These are phyloP conservation scores for Orychophragmus violaceus DNA, from an alignment of 345 rosid species.

Conservation along the genomic window DNA sequence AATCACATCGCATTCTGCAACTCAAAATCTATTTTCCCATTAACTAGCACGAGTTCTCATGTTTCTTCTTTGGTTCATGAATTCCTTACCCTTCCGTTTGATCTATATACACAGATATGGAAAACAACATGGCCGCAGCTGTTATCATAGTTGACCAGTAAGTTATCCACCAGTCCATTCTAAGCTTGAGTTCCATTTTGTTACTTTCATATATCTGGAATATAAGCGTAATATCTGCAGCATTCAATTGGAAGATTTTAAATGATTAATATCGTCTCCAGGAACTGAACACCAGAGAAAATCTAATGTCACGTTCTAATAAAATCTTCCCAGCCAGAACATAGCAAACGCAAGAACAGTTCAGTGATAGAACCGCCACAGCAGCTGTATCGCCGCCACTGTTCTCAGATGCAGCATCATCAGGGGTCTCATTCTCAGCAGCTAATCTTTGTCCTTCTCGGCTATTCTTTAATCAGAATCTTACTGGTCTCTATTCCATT, in stretches of 20 bases:
- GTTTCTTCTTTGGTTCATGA: no score
- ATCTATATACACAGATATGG: no score
- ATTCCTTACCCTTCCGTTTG: no score
- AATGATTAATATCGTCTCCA: constrained; percentile 27
- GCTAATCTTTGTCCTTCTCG: constrained; percentile 45
- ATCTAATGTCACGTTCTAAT: constrained; percentile 37
- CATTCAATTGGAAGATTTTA: not conserved
- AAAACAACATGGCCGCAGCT: no score
- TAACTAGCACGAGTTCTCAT: no score
- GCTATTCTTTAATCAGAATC: constrained; percentile 28
- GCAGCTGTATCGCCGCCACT: constrained; percentile 35
- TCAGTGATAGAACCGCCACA: constrained; percentile 25
- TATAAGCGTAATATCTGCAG: not conserved
- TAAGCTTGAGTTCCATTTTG: no score
- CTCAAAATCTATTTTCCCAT: no score
- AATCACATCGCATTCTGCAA: no score
- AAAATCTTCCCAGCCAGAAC: constrained; percentile 50
- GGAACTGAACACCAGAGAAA: constrained; percentile 46
- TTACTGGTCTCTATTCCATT: constrained; percentile 35
- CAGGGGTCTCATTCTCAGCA: constrained; percentile 80
- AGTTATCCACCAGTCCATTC: not conserved
- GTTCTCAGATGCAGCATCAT: constrained; percentile 93
- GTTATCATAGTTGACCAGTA: not conserved
- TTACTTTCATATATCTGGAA: no score
- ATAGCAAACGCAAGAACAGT: constrained; percentile 63